phyloP scores from a whole-genome alignment of 2,329 filamentous ascomycete species.

The Xylariomycetidae sp. region DNA sequence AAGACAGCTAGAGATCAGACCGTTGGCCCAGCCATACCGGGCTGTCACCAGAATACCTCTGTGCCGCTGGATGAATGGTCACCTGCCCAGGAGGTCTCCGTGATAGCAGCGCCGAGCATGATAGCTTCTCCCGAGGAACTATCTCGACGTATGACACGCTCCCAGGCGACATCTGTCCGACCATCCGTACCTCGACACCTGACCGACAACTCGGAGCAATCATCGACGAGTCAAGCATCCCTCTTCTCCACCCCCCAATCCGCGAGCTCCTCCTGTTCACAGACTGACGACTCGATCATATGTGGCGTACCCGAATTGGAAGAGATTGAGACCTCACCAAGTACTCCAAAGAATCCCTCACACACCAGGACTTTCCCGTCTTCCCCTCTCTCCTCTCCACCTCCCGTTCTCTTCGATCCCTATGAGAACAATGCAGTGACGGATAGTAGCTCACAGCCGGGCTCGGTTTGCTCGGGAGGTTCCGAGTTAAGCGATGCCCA shows the following conservation, averaged over 20 bases:
- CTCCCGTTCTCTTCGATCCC: conserved; percentile 47
- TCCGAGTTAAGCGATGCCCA: conserved; percentile 43
- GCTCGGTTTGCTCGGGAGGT: conserved; percentile 24
- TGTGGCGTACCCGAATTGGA: conserved; percentile 1
- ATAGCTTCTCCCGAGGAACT: too few species aligned
- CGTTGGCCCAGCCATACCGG: not conserved
- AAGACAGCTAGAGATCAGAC: conserved; percentile 6
- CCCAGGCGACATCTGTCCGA: conserved; percentile 14
- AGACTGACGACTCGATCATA: conserved; percentile 19
- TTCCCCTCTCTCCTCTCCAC: conserved; percentile 55
- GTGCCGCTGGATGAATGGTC: too few species aligned
- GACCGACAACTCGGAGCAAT: conserved; percentile 19
- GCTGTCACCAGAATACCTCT: too few species aligned
- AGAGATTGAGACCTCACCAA: conserved; percentile 14
- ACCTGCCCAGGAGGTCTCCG: too few species aligned
- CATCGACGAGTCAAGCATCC: conserved; percentile 20
- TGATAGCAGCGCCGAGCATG: too few species aligned
- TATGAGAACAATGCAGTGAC: conserved; percentile 35
- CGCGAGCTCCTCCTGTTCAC: conserved; percentile 20
- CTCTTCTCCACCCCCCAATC: conserved; percentile 17
- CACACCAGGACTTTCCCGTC: conserved; percentile 33
- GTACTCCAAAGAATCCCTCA: conserved; percentile 17
- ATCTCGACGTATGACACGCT: conserved; percentile 19
- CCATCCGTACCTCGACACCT: conserved; percentile 17
- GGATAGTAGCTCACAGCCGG: conserved; percentile 34